Conservation (phyloP, 1,284 basidiomycete genomes). For the Marasmius sp. region DNA sequence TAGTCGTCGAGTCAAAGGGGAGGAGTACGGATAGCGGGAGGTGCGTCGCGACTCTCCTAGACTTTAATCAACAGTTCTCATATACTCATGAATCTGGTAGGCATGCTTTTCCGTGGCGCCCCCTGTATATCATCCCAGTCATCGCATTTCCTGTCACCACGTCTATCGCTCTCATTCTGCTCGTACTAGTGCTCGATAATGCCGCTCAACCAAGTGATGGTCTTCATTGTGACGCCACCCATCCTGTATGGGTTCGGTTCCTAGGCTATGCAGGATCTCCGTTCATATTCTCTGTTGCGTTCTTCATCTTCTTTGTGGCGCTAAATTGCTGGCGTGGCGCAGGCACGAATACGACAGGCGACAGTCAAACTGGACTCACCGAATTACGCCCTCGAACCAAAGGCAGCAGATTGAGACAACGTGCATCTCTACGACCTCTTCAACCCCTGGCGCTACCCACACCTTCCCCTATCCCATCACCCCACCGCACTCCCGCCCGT, state of each 20-base stretch:
- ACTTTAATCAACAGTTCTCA: background rate
- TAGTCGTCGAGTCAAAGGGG: constrained; percentile 48
- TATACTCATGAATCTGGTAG: background rate
- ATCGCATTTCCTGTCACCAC: constrained; percentile 48
- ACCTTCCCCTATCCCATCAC: constrained; percentile 14
- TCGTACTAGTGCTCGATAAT: constrained; percentile 43
- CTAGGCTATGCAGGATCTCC: constrained; percentile 43
- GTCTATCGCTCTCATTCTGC: constrained; percentile 39
- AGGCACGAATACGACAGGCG: constrained; percentile 12
- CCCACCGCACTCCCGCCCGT: constrained; percentile 11
- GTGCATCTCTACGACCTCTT: constrained; percentile 2
- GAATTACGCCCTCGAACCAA: constrained; percentile 18
- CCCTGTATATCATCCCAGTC: constrained; percentile 39
- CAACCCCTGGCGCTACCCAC: constrained; percentile 15
- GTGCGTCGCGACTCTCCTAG: constrained; percentile 25
- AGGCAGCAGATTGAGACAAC: constrained; percentile 4
- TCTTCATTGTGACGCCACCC: constrained; percentile 54
- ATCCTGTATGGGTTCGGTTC: constrained; percentile 41
- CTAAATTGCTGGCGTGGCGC: constrained; percentile 35
- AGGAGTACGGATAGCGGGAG: constrained; percentile 31
- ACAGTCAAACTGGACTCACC: constrained; percentile 18
- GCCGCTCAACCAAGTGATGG: constrained; percentile 46
- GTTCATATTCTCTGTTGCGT: constrained; percentile 51
- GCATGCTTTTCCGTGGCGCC: constrained; percentile 45
- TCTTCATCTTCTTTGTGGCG: constrained; percentile 44